Conservation (phyloP, 176 grass and related monocot species). For the Chrysopogon serrulatus region DNA sequence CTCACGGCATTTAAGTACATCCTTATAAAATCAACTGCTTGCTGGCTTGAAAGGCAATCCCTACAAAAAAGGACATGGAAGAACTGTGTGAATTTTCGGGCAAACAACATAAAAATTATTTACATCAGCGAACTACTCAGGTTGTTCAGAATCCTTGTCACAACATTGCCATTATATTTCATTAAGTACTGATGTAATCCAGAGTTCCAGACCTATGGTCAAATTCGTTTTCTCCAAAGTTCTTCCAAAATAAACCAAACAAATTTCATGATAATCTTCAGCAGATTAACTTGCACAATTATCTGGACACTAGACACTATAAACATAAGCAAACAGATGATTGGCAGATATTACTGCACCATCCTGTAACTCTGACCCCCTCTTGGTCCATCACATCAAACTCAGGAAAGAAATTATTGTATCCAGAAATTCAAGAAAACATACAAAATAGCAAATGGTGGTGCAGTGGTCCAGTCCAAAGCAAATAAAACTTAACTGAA, state of each 20-base stretch:
- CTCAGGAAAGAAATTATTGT: neutral
- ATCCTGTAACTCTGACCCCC: neutral
- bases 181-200: neutral
- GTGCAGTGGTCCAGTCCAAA: conserved; percentile 1
- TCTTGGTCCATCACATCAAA: neutral
- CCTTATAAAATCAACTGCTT: conserved; percentile 18
- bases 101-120: neutral
- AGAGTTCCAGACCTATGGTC: too few species aligned
- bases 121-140: neutral
- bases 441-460: neutral
- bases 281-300: neutral
- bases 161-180: neutral
- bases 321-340: neutral
- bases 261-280: neutral
- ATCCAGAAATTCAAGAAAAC: conserved; percentile 1
- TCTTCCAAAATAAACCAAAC: neutral
- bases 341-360: neutral
- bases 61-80: conserved; percentile 15
- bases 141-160: neutral
- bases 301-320: neutral
- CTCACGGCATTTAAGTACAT: neutral
- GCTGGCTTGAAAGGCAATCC: conserved; percentile 29
- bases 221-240: too few species aligned
- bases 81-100: neutral
- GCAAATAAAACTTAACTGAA: neutral